A percentile compares a stretch with the other conserved stretches of the same genome.
Conservation (phyloP, 2,329 filamentous ascomycete genomes). For the Calonectria crousiana region DNA sequence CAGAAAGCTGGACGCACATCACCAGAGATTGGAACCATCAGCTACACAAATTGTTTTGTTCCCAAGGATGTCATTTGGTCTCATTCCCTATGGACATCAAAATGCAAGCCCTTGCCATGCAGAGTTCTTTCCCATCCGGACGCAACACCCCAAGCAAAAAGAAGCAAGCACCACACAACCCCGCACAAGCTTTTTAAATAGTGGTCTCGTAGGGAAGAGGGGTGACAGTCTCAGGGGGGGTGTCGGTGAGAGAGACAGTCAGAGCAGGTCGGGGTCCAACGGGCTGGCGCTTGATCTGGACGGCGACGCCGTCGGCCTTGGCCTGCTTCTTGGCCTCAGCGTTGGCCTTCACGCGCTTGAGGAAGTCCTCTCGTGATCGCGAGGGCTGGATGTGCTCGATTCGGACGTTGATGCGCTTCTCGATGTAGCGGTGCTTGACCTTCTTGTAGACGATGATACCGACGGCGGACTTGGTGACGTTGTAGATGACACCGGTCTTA, state of each 20-base stretch:
- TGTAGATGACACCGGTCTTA: slow-evolving; percentile 98
- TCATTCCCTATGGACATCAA: slow-evolving; percentile 56
- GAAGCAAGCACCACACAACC: slow-evolving; percentile 50
- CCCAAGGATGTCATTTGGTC: slow-evolving; percentile 52
- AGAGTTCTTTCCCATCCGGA: slow-evolving; percentile 59
- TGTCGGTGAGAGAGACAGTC: slow-evolving; percentile 84
- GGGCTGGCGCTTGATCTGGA: slow-evolving; percentile 94
- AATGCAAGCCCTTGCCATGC: slow-evolving; percentile 58
- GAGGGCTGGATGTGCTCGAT: slow-evolving; percentile 97
- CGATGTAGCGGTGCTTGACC: slow-evolving; percentile 99
- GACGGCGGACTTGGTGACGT: slow-evolving; percentile 98
- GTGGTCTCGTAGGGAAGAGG: slow-evolving; percentile 98
- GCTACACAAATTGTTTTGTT: slow-evolving; percentile 37
- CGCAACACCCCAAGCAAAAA: slow-evolving; percentile 58
- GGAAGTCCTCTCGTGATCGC: slow-evolving; percentile 96
- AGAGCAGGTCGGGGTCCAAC: slow-evolving; percentile 82
- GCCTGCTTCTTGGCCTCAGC: slow-evolving; percentile 92
- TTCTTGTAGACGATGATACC: slow-evolving; percentile 99
- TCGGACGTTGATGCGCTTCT: slow-evolving; percentile 99
- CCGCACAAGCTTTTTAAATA: slow-evolving; percentile 74
- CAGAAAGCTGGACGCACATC: slow-evolving; percentile 29
- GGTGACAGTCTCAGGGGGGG: slow-evolving; percentile 90
- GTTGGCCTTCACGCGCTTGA: slow-evolving; percentile 96
- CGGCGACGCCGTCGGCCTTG: slow-evolving; percentile 87
- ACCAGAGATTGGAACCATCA: slow-evolving; percentile 39